Evolutionary conservation across 2,329 filamentous ascomycete species (phyloP).

Genomic region (Fusarium sp.): DNA sequence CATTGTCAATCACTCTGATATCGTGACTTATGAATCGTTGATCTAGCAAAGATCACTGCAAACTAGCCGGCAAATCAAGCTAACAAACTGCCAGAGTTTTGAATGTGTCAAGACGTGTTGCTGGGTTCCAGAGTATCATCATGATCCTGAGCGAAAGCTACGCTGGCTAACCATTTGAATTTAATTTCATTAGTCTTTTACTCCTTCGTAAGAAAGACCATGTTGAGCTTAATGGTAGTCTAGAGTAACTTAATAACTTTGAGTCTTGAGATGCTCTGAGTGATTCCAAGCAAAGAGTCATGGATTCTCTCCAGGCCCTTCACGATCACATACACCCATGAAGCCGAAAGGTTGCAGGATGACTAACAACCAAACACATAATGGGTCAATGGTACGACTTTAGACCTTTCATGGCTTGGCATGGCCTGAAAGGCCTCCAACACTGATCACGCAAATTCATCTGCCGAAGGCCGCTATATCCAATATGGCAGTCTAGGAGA

Average conservation of each 20-base stretch:
- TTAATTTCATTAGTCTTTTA: not conserved
- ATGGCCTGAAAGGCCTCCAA: slow-evolving; percentile 37
- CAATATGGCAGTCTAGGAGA: not conserved
- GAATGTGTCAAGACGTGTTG: not conserved
- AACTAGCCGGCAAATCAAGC: accelerated
- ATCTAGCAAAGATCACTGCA: accelerated
- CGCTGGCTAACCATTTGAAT: not conserved
- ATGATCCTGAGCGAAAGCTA: too few species aligned
- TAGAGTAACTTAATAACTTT: accelerated
- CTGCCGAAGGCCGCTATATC: not conserved
- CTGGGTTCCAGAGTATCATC: not conserved
- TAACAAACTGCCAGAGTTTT: accelerated
- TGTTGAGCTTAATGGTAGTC: accelerated
- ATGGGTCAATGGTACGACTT: slow-evolving; percentile 6
- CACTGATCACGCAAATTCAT: not conserved
- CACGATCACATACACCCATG: slow-evolving; percentile 15
- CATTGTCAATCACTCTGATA: not conserved
- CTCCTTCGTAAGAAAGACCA: accelerated
- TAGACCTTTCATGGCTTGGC: slow-evolving; percentile 10
- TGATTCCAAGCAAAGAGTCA: not conserved
- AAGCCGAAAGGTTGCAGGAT: not conserved
- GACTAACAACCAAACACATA: not conserved
- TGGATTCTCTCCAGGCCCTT: slow-evolving; percentile 47
- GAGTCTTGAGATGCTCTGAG: not conserved
- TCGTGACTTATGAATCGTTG: too few species aligned